phyloP scores from a whole-genome alignment of 2,329 filamentous ascomycete genomes.

The Huntiella abstrusa region DNA sequence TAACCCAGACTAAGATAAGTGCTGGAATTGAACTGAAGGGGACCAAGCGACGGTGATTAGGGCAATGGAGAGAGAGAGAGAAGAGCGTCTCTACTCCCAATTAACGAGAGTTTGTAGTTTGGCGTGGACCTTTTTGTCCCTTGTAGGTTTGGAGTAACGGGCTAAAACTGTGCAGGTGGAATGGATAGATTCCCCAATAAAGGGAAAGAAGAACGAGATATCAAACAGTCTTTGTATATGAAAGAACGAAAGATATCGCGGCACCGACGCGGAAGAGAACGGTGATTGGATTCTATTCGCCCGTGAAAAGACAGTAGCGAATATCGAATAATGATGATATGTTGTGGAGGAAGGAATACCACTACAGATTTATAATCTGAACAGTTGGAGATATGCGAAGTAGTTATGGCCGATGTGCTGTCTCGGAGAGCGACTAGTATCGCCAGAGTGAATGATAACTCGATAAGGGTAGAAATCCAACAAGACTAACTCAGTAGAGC shows the following conservation, averaged over 20 bases:
- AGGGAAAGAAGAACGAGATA: constrained; percentile 1
- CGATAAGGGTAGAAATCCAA: no score
- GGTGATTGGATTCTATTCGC: no score
- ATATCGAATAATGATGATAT: neutral
- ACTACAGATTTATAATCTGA: neutral
- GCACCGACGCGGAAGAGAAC: constrained; percentile 1
- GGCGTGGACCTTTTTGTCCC: no score
- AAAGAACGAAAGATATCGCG: constrained; percentile 5
- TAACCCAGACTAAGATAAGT: no score
- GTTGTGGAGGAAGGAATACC: neutral
- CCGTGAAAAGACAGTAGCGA: neutral
- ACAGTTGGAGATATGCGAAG: neutral
- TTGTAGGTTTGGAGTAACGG: no score
- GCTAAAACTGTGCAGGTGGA: neutral
- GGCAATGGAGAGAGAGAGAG: constrained; percentile 4
- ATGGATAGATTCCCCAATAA: neutral
- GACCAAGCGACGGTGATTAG: neutral
- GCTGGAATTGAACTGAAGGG: no score
- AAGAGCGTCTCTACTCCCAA: constrained; percentile 1
- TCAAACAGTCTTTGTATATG: neutral
- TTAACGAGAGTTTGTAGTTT: constrained; percentile 1
- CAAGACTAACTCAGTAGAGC: no score
- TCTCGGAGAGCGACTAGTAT: no score
- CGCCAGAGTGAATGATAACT: no score
- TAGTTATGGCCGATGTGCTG: neutral